Percentiles rank a stretch among this genome's conserved stretches.
phyloP scores from a whole-genome alignment of 441 rosid genomes.

The Lepidium campestre region DNA sequence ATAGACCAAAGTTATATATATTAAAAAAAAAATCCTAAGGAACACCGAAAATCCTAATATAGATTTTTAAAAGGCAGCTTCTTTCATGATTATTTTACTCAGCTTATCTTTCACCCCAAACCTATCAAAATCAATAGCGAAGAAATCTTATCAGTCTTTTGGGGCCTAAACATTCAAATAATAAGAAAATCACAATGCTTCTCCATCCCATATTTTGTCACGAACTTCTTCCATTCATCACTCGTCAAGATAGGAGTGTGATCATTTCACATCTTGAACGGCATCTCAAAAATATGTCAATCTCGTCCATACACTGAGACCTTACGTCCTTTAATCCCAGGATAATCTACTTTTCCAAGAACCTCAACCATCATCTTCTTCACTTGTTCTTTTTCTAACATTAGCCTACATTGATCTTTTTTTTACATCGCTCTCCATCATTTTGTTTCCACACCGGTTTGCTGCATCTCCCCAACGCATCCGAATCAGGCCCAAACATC shows the following conservation, averaged over 20 bases:
- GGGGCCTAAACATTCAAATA: constrained; percentile 17
- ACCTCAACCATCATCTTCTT: background rate
- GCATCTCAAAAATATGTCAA: background rate
- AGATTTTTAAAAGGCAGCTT: background rate
- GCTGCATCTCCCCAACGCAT: background rate
- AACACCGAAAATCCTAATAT: background rate
- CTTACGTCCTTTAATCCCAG: background rate
- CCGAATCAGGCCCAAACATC: background rate
- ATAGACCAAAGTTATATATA: too few species aligned
- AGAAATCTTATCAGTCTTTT: background rate
- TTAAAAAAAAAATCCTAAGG: too few species aligned
- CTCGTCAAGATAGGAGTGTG: too few species aligned
- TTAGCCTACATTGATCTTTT: background rate
- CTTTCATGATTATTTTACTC: background rate
- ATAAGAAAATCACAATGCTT: background rate
- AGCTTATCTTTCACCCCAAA: background rate
- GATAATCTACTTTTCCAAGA: background rate
- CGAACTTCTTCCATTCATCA: too few species aligned
- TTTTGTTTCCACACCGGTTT: constrained; percentile 6
- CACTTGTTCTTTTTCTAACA: background rate
- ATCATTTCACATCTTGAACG: constrained; percentile 2
- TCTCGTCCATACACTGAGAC: constrained; percentile 10
- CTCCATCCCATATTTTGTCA: too few species aligned
- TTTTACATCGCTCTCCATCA: constrained; percentile 4
- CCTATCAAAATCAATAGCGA: background rate